These are phyloP conservation scores for Aurantiochytrium sp. DNA, from an alignment of 108 stramenopile genomes.

Conservation along the genomic window DNA sequence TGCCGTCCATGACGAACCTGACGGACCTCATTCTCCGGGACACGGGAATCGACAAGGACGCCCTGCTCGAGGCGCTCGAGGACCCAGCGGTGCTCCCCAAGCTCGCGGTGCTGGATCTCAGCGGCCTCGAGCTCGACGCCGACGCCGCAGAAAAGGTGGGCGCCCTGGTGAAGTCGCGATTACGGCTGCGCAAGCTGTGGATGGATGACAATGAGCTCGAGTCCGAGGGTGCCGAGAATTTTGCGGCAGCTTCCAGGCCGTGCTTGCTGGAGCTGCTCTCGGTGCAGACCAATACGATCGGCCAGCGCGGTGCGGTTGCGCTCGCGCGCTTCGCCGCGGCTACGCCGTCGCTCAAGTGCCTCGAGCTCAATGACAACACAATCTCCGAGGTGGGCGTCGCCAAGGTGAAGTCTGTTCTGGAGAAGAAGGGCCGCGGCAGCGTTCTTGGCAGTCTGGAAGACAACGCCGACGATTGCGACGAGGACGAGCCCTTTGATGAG, in stretches of 20 bases:
- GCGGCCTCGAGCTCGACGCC: conserved; percentile 1
- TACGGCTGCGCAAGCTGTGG: not conserved
- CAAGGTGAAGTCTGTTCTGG: not conserved
- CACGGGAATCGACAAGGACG: not conserved
- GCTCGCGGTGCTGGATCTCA: not conserved
- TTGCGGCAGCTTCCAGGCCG: not conserved
- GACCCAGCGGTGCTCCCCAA: not conserved
- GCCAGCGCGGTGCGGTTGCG: conserved; percentile 2
- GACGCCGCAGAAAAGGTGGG: not conserved
- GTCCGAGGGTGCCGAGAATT: not conserved
- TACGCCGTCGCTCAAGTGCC: not conserved
- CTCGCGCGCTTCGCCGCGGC: not conserved
- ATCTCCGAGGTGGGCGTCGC: not conserved
- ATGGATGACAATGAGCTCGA: conserved; percentile 22
- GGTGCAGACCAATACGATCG: not conserved
- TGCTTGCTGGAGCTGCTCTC: conserved; percentile 3
- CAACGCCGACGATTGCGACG: not conserved
- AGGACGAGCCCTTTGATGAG: not conserved
- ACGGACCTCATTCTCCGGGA: conserved; percentile 1
- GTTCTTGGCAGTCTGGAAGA: not conserved
- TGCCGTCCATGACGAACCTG: not conserved
- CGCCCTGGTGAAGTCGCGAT: not conserved
- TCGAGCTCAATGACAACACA: not conserved
- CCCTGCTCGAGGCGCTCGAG: not conserved
- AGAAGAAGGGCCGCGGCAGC: not conserved